phyloP scores from a whole-genome alignment of 2,329 filamentous ascomycete species.

The Scytalidium sp. region DNA sequence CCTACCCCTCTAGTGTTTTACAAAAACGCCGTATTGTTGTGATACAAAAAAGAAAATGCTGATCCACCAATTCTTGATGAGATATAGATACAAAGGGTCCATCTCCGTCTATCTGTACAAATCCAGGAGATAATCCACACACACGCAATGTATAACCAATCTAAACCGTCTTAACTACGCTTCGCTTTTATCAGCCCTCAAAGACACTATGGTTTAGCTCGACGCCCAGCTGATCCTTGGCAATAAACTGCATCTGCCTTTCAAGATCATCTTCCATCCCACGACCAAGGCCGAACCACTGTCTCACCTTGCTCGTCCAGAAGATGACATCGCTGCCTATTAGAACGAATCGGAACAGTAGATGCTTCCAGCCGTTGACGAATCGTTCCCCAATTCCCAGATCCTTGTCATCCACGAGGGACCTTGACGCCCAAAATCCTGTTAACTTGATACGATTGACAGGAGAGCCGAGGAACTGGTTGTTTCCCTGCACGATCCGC shows the following conservation, averaged over 20 bases:
- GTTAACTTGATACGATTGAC: conserved; percentile 92
- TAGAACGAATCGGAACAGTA: conserved; percentile 79
- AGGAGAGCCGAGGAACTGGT: conserved; percentile 69
- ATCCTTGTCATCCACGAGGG: conserved; percentile 72
- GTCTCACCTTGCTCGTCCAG: conserved; percentile 74
- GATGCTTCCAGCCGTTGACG: conserved; percentile 69
- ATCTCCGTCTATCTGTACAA: neutral
- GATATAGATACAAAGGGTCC: neutral
- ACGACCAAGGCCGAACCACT: conserved; percentile 71
- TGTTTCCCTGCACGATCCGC: conserved; percentile 71
- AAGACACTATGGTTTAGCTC: conserved; percentile 88
- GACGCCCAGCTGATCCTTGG: conserved; percentile 79
- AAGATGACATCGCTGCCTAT: conserved; percentile 77
- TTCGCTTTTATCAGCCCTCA: conserved; percentile 63
- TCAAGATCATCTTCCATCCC: conserved; percentile 97
- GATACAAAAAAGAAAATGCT: neutral
- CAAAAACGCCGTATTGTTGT: too few species aligned
- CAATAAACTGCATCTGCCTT: conserved; percentile 79
- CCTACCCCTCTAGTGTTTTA: too few species aligned
- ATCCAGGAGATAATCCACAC: neutral
- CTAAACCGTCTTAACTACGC: neutral
- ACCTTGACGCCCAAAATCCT: conserved; percentile 82
- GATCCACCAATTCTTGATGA: too few species aligned
- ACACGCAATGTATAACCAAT: neutral
- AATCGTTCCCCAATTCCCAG: conserved; percentile 60